These are phyloP conservation scores for Ophiocordyceps robertsii DNA, from an alignment of 2,329 filamentous ascomycete species.

Conservation along the genomic window DNA sequence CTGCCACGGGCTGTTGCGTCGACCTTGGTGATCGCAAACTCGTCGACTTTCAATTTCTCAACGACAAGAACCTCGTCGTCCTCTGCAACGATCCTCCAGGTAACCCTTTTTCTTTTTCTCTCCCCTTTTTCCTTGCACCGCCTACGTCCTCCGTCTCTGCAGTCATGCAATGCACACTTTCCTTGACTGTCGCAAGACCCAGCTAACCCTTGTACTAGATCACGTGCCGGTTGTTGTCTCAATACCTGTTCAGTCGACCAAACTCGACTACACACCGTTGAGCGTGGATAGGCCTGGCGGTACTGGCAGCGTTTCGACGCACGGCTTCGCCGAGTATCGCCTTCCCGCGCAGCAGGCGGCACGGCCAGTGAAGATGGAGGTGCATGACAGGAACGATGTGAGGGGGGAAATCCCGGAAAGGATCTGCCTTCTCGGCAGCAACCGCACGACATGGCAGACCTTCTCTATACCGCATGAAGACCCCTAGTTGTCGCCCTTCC, in stretches of 20 bases:
- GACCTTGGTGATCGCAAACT: conserved; percentile 29
- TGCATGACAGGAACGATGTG: conserved; percentile 27
- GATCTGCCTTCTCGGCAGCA: conserved; percentile 35
- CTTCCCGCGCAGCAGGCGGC: conserved; percentile 14
- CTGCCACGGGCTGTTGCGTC: conserved; percentile 25
- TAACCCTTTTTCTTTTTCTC: conserved; percentile 6
- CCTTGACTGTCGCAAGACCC: background rate
- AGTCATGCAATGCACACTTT: background rate
- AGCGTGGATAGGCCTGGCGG: conserved; percentile 8
- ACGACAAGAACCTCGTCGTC: conserved; percentile 46
- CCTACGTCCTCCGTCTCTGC: background rate
- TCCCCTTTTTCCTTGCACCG: too few relatives aligned
- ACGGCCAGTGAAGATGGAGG: conserved; percentile 36
- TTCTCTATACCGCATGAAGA: conserved; percentile 22
- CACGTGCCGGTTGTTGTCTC: conserved; percentile 13
- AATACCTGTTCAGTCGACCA: conserved; percentile 22
- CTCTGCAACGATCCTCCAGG: conserved; percentile 35
- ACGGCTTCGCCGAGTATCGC: conserved; percentile 8
- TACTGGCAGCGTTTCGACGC: conserved; percentile 2
- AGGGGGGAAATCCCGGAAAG: conserved; percentile 34
- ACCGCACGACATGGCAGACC: conserved; percentile 32
- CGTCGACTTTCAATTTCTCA: conserved; percentile 54
- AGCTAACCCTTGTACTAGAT: conserved; percentile 7
- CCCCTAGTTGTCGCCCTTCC: too few relatives aligned
- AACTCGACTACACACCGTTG: conserved; percentile 23